Evolutionary conservation across 2,329 filamentous ascomycete species (phyloP).

Genomic region (Diaporthe sp.): DNA sequence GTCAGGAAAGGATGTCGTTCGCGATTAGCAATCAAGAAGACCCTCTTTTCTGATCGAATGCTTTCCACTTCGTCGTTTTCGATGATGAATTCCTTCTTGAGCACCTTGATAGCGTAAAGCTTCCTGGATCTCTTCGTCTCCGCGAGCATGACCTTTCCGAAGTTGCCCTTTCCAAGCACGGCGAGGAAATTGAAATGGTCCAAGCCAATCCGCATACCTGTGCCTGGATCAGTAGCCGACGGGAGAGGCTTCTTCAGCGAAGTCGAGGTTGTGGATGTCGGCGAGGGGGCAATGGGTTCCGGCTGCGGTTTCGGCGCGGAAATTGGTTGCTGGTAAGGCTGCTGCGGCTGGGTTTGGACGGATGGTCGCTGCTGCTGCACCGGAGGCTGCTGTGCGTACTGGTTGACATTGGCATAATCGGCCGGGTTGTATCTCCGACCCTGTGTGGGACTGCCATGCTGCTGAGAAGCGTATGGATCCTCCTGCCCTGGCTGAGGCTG

Average conservation of each 20-base stretch:
- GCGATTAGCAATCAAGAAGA: conserved; percentile 96
- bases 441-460: conserved; percentile 52
- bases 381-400: conserved; percentile 48
- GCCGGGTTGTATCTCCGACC: conserved; percentile 81
- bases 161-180: conserved; percentile 98
- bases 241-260: conserved; percentile 70
- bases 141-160: conserved; percentile 99
- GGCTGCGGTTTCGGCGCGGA: conserved; percentile 52
- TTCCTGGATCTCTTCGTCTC: conserved; percentile 94
- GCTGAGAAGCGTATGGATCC: conserved; percentile 50
- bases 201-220: conserved; percentile 86
- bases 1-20: conserved; percentile 96
- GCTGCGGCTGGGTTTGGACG: conserved; percentile 49
- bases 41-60: conserved; percentile 95
- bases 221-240: conserved; percentile 77
- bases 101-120: conserved; percentile 96
- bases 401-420: conserved; percentile 74
- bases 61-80: conserved; percentile 99
- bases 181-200: conserved; percentile 99
- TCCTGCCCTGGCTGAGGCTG: conserved; percentile 46
- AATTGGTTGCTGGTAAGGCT: conserved; percentile 44
- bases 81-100: conserved; percentile 99
- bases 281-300: conserved; percentile 47
- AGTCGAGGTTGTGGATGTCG: conserved; percentile 46
- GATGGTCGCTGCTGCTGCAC: conserved; percentile 51